phyloP scores from a whole-genome alignment of 2,329 filamentous ascomycete species.

The Scleromitrula shiraiana region DNA sequence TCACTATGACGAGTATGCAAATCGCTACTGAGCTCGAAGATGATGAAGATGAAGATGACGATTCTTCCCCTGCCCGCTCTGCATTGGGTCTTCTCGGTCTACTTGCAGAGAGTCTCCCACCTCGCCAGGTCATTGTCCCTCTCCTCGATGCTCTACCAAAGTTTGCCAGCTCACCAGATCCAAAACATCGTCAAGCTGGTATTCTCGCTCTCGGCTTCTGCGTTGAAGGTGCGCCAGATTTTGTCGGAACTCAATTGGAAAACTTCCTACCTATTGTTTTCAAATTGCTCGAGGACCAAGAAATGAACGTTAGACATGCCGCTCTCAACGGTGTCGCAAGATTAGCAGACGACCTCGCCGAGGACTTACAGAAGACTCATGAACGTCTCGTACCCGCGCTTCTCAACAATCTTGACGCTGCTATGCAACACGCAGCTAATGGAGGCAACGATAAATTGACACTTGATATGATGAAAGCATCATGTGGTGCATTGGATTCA shows the following conservation, averaged over 20 bases:
- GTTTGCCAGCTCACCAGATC: slow-evolving; percentile 67
- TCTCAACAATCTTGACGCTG: slow-evolving; percentile 81
- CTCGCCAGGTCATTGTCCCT: slow-evolving; percentile 88
- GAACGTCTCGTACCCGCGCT: slow-evolving; percentile 75
- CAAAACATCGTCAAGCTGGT: slow-evolving; percentile 78
- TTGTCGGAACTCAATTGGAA: slow-evolving; percentile 86
- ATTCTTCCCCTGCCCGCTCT: slow-evolving; percentile 75
- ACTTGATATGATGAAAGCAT: slow-evolving; percentile 78
- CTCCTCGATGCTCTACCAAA: slow-evolving; percentile 77
- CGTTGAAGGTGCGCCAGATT: slow-evolving; percentile 94
- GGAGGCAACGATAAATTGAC: slow-evolving; percentile 58
- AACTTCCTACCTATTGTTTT: slow-evolving; percentile 80
- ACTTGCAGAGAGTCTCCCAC: slow-evolving; percentile 78
- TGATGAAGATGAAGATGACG: slow-evolving; percentile 63
- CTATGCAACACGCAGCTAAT: slow-evolving; percentile 46
- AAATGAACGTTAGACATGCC: slow-evolving; percentile 76
- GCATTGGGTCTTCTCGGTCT: slow-evolving; percentile 85
- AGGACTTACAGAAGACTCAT: slow-evolving; percentile 82
- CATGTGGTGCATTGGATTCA: slow-evolving; percentile 84
- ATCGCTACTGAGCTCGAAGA: slow-evolving; percentile 85
- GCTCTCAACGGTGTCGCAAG: slow-evolving; percentile 82
- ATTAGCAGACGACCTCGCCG: slow-evolving; percentile 85
- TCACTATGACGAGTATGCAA: slow-evolving; percentile 81
- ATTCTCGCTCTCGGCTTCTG: slow-evolving; percentile 89
- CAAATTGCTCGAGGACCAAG: slow-evolving; percentile 74